phyloP scores from a whole-genome alignment of 139 green algal species.

The Zygnema circumcarinatum region DNA sequence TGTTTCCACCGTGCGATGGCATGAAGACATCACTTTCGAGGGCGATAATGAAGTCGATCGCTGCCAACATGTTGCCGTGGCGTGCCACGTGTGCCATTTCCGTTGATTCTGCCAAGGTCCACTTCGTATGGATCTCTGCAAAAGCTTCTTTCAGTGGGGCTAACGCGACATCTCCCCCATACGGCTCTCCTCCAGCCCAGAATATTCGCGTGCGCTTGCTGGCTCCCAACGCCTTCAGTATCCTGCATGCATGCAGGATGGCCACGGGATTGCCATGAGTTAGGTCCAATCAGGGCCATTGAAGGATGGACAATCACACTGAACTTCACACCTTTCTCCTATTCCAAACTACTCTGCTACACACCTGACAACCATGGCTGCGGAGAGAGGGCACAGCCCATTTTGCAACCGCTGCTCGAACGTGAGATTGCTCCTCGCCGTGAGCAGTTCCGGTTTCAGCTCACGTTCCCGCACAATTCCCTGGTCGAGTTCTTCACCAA shows the following conservation, averaged over 20 bases:
- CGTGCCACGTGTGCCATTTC: constrained; percentile 15
- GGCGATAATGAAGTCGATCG: constrained; percentile 37
- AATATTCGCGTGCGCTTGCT: constrained; percentile 44
- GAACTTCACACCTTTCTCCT: too few species aligned
- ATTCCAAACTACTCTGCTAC: too few species aligned
- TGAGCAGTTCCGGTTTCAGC: constrained; percentile 31
- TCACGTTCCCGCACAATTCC: constrained; percentile 30
- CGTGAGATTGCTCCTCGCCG: constrained; percentile 17
- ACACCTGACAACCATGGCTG: constrained; percentile 10
- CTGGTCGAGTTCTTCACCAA: constrained; percentile 18
- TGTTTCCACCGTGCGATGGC: constrained; percentile 45
- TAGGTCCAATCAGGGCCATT: too few species aligned
- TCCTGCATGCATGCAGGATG: too few species aligned
- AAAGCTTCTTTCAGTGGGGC: constrained; percentile 23
- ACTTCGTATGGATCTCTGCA: constrained; percentile 26
- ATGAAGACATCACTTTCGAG: constrained; percentile 28
- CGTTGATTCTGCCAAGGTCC: neutral
- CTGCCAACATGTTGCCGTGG: constrained; percentile 18
- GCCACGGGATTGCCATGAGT: too few species aligned
- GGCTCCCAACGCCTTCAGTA: constrained; percentile 35
- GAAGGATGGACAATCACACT: too few species aligned
- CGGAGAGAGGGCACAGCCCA: constrained; percentile 44
- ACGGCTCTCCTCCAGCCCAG: constrained; percentile 35
- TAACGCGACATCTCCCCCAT: constrained; percentile 8
- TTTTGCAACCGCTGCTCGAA: constrained; percentile 3